Base-by-base conservation (phyloP, 768 basidiomycete genomes). In the Tylopilus plumbeoviolaceoides region DNA sequence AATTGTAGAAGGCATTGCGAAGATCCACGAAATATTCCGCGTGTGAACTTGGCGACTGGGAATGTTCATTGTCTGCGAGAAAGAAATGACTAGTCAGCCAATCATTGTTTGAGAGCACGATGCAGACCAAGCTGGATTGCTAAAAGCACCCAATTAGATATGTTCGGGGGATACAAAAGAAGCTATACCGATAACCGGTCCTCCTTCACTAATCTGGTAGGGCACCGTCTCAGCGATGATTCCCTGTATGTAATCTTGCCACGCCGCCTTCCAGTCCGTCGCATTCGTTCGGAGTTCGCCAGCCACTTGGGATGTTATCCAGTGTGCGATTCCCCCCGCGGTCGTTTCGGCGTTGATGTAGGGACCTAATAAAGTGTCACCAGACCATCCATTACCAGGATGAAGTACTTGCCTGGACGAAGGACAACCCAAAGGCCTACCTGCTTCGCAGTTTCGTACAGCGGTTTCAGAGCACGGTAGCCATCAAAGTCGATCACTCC, bases 311-410 rank as follows among this genome's bases (percentile, higher is more conserved):
- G 80, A 77, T 1, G 89, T 90, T 11, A 80, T 74, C 89, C 89
- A 91, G 50, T 78, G 78, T 1, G 81, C 72, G 52, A 83, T 75
- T 10, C 89, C 89, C 23, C 89, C 89, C 1, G 87, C 90, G 12
- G 84, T 83, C 0, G 87, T 89, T 64, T 91, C 89, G 5, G 87
- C 87, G 58, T 90, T 90, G 71, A 90, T 89, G 59, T 89, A 67
- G 6, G 65, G 65, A 21, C 65, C 65, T 66, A 33, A 33, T 40
- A 28, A 60, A 36, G 30, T n/a, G 45, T 63, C 23, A 57, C 4
- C 15, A 46, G 12, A 1, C 10, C 7, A 41, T 44, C 31, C 23
- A n/a, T 45, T 23, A 30, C 15, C 15, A 17, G 12, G 47, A 27
- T 18, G 21, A 17, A n/a, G 15, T n/a, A 67, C 69, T 53, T 66